Base-by-base conservation (phyloP, 2,329 filamentous ascomycete species). In the Hypoxylon sp. region DNA sequence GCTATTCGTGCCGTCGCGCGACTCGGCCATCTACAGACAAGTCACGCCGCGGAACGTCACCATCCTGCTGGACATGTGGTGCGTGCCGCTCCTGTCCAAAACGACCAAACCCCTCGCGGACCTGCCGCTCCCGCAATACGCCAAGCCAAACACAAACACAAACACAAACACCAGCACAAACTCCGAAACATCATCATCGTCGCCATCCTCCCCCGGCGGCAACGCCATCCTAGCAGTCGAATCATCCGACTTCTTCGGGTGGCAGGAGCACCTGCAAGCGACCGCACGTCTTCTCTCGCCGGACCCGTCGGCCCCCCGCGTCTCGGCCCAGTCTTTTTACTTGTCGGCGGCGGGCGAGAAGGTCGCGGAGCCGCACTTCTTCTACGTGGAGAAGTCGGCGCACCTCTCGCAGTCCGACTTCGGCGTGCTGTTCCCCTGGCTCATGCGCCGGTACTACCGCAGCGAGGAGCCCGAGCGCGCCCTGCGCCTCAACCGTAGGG, bases 381-480 rank as follows among this genome's bases (percentile, higher is more conserved):
- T 89, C 73, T 93, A 90, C 68, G 85, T 90, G 2, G 68, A 78
- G 9, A 76, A 81, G 32, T 88, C 86, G n/a, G 89, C 90, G 0
- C 91, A 96, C 67, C 79, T 95, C 17, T 90, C 82, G 50, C 91
- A 95, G 70, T 89, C 84, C 13, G 91, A 96, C 65, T 95, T 94
- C 62, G 91, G 89, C 25, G 74, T 94, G 16, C 72, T 96, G 15
- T 95, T 95, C 65, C 90, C 90, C 0, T 88, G 86, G 79, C 63
- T 86, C 35, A 84, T 81, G 6, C 80, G 77, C 62, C 78, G 76
- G 59, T 76, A 86, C 6, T 82, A 85, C 59, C 76, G 76, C 2
- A 78, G 79, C 0, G 77, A 80, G 35, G 75, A 82, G 41, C 83
- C 84, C 0, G 82, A 84, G 63, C 75, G 82, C 8, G 78, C 80